Evolutionary conservation across 805 yeast species (phyloP).

Genomic region (Teunomyces kruisii): DNA sequence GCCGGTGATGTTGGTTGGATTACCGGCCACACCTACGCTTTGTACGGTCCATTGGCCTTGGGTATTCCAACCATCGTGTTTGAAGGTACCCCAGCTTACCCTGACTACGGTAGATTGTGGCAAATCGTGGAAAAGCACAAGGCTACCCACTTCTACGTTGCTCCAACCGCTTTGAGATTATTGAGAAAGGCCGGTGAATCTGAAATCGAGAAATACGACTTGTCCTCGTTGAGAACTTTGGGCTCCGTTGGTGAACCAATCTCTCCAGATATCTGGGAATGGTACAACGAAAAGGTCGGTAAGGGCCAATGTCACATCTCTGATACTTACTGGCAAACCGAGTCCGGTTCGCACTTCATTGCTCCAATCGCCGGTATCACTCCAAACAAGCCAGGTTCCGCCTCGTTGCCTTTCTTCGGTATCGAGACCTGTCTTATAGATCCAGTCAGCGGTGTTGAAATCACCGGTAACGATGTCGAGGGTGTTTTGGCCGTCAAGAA

Average conservation of each 20-base stretch:
- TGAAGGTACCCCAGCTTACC: slow-evolving; percentile 88
- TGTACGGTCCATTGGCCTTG: slow-evolving; percentile 74
- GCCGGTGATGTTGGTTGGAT: slow-evolving; percentile 94
- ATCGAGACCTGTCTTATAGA: slow-evolving; percentile 71
- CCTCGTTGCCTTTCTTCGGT: slow-evolving; percentile 83
- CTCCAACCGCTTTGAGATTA: slow-evolving; percentile 80
- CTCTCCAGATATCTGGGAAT: slow-evolving; percentile 84
- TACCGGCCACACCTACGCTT: slow-evolving; percentile 82
- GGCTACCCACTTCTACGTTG: slow-evolving; percentile 79
- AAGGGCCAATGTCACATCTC: slow-evolving; percentile 67
- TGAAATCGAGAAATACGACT: slow-evolving; percentile 59
- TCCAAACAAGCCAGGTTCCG: slow-evolving; percentile 84
- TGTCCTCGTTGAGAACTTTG: slow-evolving; percentile 63
- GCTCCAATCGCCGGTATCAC: slow-evolving; percentile 74
- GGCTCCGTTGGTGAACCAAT: slow-evolving; percentile 90
- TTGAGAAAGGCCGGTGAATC: slow-evolving; percentile 72
- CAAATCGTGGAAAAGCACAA: slow-evolving; percentile 68
- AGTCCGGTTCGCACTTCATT: slow-evolving; percentile 77
- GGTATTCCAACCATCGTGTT: slow-evolving; percentile 81
- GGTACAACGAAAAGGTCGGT: slow-evolving; percentile 76
- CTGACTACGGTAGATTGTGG: slow-evolving; percentile 79
- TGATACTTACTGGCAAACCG: slow-evolving; percentile 91
- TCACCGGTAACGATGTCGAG: slow-evolving; percentile 68
- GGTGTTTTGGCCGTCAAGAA: slow-evolving; percentile 74
- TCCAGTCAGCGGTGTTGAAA: slow-evolving; percentile 70